Percentiles rank a stretch among this genome's conserved stretches.
Conservation (phyloP, 768 basidiomycete species). For the Neoboletus subvelutipes region DNA sequence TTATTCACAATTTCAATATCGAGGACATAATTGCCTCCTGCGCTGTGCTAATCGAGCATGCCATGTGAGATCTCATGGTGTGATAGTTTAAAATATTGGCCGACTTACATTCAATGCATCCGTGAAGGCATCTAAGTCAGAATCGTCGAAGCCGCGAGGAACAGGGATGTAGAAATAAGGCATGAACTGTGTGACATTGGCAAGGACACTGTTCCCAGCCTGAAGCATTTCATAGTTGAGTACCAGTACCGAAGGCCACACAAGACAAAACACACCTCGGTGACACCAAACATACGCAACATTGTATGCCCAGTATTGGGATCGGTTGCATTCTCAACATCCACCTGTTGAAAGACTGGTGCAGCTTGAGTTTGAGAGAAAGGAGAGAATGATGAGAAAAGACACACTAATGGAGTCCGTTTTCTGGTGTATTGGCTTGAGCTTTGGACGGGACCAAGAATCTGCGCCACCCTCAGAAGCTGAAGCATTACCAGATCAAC, state of each 20-base stretch:
- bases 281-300: slow-evolving; percentile 86
- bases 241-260: background rate
- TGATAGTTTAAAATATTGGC: background rate
- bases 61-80: background rate
- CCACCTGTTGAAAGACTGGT: slow-evolving; percentile 94
- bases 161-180: slow-evolving; percentile 93
- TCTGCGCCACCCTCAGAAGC: slow-evolving; percentile 79
- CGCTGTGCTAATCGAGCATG: slow-evolving; percentile 16
- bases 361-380: background rate
- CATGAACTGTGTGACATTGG: slow-evolving; percentile 74
- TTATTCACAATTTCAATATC: slow-evolving; percentile 60
- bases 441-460: slow-evolving; percentile 65
- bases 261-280: slow-evolving; percentile 52
- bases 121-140: slow-evolving; percentile 65
- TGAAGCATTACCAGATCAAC: slow-evolving; percentile 23
- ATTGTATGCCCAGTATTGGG: slow-evolving; percentile 40
- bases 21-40: slow-evolving; percentile 42
- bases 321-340: slow-evolving; percentile 71
- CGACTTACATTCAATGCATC: slow-evolving; percentile 71
- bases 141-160: slow-evolving; percentile 75
- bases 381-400: background rate
- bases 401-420: slow-evolving; percentile 66
- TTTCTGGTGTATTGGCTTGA: slow-evolving; percentile 55
- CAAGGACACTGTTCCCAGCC: slow-evolving; percentile 88
- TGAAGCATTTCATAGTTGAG: slow-evolving; percentile 29